Percentiles rank a stretch among this genome's conserved stretches.
Evolutionary conservation across 345 rosid species (phyloP).

Genomic region (Acer campestre): DNA sequence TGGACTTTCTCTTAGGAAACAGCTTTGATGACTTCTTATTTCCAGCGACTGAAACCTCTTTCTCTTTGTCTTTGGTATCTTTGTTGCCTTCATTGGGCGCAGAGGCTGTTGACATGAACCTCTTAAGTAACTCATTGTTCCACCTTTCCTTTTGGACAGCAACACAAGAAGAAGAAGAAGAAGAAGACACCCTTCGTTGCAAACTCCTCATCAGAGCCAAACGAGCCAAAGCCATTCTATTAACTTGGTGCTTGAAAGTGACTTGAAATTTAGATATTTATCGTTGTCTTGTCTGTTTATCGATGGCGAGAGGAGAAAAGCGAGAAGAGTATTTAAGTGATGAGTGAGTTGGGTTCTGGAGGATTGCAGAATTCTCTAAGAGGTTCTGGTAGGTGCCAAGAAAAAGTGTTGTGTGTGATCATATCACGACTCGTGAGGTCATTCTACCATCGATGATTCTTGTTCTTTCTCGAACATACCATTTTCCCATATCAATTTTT

Average conservation of each 20-base stretch:
- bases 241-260: neutral
- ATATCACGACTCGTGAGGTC: no score
- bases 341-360: no score
- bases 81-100: conserved; percentile 31
- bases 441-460: no score
- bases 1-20: conserved; percentile 47
- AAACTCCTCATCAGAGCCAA: conserved; percentile 60
- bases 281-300: no score
- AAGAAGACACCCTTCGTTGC: conserved; percentile 35
- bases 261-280: no score
- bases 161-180: conserved; percentile 14
- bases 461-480: no score
- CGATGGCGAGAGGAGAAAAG: no score
- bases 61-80: conserved; percentile 13
- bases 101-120: conserved; percentile 39
- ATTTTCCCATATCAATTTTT: no score
- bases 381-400: no score
- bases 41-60: conserved; percentile 48
- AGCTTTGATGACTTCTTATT: conserved; percentile 39
- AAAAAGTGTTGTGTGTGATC: no score
- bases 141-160: conserved; percentile 26
- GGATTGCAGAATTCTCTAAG: no score
- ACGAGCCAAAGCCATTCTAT: conserved; percentile 64
- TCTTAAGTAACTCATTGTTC: conserved; percentile 32
- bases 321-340: no score